Conservation (phyloP, 768 basidiomycete species). For the Mycena leptocephala region DNA sequence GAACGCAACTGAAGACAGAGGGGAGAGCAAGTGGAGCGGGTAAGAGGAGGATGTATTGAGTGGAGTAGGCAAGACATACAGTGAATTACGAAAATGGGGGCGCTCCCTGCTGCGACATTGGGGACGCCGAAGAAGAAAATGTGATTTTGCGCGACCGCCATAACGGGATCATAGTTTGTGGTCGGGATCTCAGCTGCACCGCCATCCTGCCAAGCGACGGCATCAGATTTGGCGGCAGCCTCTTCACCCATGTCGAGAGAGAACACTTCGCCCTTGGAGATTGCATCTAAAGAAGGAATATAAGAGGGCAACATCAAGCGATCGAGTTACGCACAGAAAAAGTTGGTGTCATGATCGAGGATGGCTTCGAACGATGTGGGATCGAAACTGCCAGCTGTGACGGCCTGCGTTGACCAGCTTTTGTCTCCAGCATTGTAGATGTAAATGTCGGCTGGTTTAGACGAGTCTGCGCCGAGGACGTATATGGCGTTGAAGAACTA, state of each 20-base stretch:
- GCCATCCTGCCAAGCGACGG: constrained; percentile 78
- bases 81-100: constrained; percentile 90
- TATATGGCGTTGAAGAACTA: constrained; percentile 92
- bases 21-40: constrained; percentile 7
- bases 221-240: constrained; percentile 70
- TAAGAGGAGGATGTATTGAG: background rate
- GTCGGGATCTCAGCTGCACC: constrained; percentile 71
- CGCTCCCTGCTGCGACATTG: constrained; percentile 75
- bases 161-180: constrained; percentile 75
- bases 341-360: constrained; percentile 96
- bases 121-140: constrained; percentile 88
- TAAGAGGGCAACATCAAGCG: constrained; percentile 2
- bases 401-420: constrained; percentile 86
- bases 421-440: constrained; percentile 84
- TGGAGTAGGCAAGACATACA: constrained; percentile 63
- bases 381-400: constrained; percentile 71
- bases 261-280: constrained; percentile 77
- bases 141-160: constrained; percentile 91
- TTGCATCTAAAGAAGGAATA: constrained; percentile 66
- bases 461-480: constrained; percentile 82
- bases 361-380: constrained; percentile 77
- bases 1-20: constrained; percentile 69
- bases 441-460: constrained; percentile 80
- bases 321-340: constrained; percentile 73
- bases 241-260: constrained; percentile 80